These are phyloP conservation scores for Naganishia sp. DNA, from an alignment of 1,284 basidiomycete species.

Conservation along the genomic window DNA sequence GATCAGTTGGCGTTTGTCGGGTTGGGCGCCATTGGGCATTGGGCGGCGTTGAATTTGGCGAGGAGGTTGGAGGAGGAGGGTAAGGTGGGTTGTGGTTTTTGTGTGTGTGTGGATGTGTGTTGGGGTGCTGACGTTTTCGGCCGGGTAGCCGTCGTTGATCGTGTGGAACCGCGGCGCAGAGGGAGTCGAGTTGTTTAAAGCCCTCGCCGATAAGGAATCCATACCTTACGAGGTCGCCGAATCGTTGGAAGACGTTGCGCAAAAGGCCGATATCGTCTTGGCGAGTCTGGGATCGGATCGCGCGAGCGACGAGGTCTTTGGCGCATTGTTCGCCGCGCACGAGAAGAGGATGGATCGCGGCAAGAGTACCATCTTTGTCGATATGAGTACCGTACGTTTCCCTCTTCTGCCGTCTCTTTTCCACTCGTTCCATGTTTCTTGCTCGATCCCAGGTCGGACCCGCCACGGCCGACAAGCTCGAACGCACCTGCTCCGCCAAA, in stretches of 20 bases:
- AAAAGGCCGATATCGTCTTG: conserved; percentile 70
- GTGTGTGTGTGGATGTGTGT: conserved; percentile 18
- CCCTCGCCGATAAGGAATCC: conserved; percentile 43
- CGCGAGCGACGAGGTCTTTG: conserved; percentile 70
- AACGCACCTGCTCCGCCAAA: conserved; percentile 65
- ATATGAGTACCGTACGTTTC: conserved; percentile 69
- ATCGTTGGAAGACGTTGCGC: conserved; percentile 47
- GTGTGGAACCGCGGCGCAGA: conserved; percentile 52
- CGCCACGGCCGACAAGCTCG: conserved; percentile 71
- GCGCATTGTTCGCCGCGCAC: conserved; percentile 64
- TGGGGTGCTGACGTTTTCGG: background rate
- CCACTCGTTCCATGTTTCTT: no score
- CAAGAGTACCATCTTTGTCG: conserved; percentile 71
- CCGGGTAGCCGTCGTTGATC: conserved; percentile 45
- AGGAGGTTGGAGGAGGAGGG: conserved; percentile 34
- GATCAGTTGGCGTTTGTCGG: conserved; percentile 53
- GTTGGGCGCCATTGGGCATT: conserved; percentile 49
- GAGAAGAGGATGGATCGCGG: conserved; percentile 52
- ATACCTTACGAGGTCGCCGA: conserved; percentile 43
- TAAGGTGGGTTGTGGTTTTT: conserved; percentile 34
- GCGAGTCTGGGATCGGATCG: conserved; percentile 74
- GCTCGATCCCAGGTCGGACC: conserved; percentile 63
- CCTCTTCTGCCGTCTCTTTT: conserved; percentile 27
- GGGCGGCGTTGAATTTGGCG: conserved; percentile 52
- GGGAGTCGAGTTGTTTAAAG: conserved; percentile 45